phyloP scores from a whole-genome alignment of 2,329 filamentous ascomycete genomes.

The Seiridium cupressi region DNA sequence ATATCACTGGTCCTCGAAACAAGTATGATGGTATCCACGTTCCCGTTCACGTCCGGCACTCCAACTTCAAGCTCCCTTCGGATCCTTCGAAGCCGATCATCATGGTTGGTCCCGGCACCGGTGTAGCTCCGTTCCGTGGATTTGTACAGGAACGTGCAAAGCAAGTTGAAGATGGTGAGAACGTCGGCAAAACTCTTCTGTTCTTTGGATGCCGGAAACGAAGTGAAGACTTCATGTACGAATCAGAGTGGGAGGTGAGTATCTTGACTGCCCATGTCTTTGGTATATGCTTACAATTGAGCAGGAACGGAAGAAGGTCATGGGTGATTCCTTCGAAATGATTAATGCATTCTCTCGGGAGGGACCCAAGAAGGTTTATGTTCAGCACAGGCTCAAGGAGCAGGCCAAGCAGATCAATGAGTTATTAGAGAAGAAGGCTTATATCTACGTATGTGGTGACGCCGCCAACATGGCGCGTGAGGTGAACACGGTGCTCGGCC shows the following conservation, averaged over 20 bases:
- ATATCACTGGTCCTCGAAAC: constrained; percentile 85
- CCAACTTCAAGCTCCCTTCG: constrained; percentile 98
- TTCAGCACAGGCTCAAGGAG: constrained; percentile 89
- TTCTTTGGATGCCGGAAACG: constrained; percentile 94
- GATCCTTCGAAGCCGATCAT: constrained; percentile 93
- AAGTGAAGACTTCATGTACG: constrained; percentile 90
- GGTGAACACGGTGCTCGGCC: constrained; percentile 80
- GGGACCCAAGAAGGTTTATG: constrained; percentile 84
- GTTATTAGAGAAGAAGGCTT: constrained; percentile 80
- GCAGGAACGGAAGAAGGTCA: constrained; percentile 76
- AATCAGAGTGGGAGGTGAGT: constrained; percentile 88
- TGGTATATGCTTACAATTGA: constrained; percentile 21
- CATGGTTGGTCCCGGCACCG: constrained; percentile 93
- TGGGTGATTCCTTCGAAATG: constrained; percentile 87
- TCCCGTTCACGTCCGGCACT: constrained; percentile 93
- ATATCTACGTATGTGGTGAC: constrained; percentile 98
- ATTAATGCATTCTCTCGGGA: constrained; percentile 96
- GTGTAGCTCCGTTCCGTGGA: constrained; percentile 92
- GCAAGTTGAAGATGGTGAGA: constrained; percentile 74
- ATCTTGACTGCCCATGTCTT: background rate
- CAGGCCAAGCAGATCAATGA: constrained; percentile 81
- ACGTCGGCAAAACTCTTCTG: constrained; percentile 82
- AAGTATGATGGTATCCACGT: constrained; percentile 96
- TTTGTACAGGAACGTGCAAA: constrained; percentile 93
- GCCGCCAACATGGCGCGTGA: constrained; percentile 96